These are phyloP conservation scores for Pestalotiopsis sp. DNA, from an alignment of 2,329 filamentous ascomycete genomes.

Conservation along the genomic window DNA sequence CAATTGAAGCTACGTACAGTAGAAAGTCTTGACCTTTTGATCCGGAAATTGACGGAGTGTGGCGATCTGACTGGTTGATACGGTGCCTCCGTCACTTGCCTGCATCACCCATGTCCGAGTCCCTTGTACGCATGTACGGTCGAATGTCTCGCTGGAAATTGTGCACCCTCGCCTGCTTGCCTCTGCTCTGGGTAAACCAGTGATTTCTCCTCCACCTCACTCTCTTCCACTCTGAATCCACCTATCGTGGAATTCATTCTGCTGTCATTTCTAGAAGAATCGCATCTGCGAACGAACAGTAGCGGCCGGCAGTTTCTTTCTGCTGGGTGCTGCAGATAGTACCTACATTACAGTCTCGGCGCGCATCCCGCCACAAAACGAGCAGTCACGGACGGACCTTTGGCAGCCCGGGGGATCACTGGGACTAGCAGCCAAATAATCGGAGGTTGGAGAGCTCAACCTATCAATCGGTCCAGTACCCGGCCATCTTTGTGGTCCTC, in stretches of 20 bases:
- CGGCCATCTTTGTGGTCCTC: background rate
- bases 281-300: constrained; percentile 3
- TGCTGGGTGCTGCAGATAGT: constrained; percentile 14
- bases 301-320: constrained; percentile 11
- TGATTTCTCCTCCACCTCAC: constrained; percentile 6
- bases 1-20: background rate
- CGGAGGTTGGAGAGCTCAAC: constrained; percentile 6
- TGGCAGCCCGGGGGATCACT: constrained; percentile 1
- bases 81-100: background rate
- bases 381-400: background rate
- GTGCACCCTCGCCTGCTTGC: background rate
- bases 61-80: constrained; percentile 8
- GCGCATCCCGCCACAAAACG: constrained; percentile 9
- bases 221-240: background rate
- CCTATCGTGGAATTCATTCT: constrained; percentile 4
- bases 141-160: background rate
- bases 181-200: background rate
- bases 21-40: background rate
- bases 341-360: background rate
- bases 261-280: background rate
- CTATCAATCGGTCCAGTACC: background rate
- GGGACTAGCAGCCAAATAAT: constrained; percentile 5
- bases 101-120: constrained; percentile 6
- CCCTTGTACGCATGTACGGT: background rate
- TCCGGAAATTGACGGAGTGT: background rate